Conservation (phyloP, 2,329 filamentous ascomycete genomes). For the Colletotrichum brevisporum region DNA sequence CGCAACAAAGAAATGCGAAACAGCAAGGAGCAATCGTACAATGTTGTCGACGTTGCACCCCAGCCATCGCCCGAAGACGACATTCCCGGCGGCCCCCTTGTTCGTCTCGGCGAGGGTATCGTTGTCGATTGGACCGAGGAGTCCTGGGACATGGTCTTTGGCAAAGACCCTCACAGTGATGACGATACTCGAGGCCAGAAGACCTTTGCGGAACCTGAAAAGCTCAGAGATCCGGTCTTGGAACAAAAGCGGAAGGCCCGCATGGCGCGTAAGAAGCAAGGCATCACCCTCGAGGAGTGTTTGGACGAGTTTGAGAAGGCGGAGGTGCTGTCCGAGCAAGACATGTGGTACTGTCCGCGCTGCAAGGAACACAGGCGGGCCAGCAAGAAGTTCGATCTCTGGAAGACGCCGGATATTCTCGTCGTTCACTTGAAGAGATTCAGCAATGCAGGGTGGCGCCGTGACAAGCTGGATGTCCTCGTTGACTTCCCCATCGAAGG, state of each 20-base stretch:
- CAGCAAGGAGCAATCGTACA: constrained; percentile 53
- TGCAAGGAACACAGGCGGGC: constrained; percentile 95
- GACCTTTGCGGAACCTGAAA: constrained; percentile 69
- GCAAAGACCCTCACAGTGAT: constrained; percentile 54
- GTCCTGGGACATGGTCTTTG: constrained; percentile 80
- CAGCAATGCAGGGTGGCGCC: constrained; percentile 83
- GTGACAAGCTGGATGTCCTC: constrained; percentile 91
- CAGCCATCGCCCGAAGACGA: constrained; percentile 43
- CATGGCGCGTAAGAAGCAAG: constrained; percentile 67
- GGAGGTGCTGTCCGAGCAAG: constrained; percentile 93
- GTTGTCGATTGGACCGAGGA: constrained; percentile 87
- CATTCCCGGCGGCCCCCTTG: constrained; percentile 70
- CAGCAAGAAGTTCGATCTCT: constrained; percentile 96
- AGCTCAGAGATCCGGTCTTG: constrained; percentile 74
- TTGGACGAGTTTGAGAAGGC: constrained; percentile 95
- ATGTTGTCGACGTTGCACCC: constrained; percentile 45
- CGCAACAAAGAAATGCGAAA: constrained; percentile 58
- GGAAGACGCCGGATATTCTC: constrained; percentile 96
- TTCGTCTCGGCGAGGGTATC: constrained; percentile 87
- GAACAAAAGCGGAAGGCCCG: constrained; percentile 74
- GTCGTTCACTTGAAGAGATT: constrained; percentile 97
- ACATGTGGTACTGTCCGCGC: constrained; percentile 96
- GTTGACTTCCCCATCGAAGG: constrained; percentile 94
- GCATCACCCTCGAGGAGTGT: constrained; percentile 90
- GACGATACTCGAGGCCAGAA: constrained; percentile 70